Base-by-base conservation (phyloP, 1,284 basidiomycete species). In the Trichosporon sp. region DNA sequence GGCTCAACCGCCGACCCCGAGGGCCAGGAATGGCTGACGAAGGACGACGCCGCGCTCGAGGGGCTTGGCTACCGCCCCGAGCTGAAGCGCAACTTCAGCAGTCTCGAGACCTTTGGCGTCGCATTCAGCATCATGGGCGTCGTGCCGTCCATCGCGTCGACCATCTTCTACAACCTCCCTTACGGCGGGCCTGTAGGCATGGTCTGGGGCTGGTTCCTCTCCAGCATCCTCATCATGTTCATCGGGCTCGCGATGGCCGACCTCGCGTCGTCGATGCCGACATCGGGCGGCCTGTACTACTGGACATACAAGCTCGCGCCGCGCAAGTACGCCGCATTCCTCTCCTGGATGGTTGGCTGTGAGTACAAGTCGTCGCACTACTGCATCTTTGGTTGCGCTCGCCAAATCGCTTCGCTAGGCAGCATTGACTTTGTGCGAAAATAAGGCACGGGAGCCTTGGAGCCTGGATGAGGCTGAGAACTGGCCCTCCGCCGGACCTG, bases 151-250 rank as follows among this genome's bases (percentile, higher is more conserved):
- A 86, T 87, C 11, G 80, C 84, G 73, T 76, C 74, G 48, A 75
- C 73, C 46, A 72, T 67, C 65, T 73, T 90, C 72, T 92, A 91
- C 83, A 88, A 91, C 0, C 84, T 93, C 32, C 72, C 72, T 0
- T 73, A 73, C 59, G 72, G 93, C 2, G 92, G 91, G 1, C 89
- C 91, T 0, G 87, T 89, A 1, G 88, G 90, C 4, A 92, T 94
- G 91, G 89, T 94, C 4, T 94, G 92, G 87, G 87, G 84, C 14
- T 85, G 85, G 85, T 65, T 80, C 7, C 70, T 84, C 31, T 78
- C 81, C 0, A 76, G 78, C 3, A 65, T 78, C 70, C 77, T 85
- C 38, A 85, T 85, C 72, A 67, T 78, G 16, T 86, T 87, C 59
- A 87, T 92, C 32, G 91, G 89, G 0, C 83, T 92, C 74, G 85